These are phyloP conservation scores for Actinomortierella ambigua DNA, from an alignment of 371 early-diverging fungal species.

Conservation along the genomic window DNA sequence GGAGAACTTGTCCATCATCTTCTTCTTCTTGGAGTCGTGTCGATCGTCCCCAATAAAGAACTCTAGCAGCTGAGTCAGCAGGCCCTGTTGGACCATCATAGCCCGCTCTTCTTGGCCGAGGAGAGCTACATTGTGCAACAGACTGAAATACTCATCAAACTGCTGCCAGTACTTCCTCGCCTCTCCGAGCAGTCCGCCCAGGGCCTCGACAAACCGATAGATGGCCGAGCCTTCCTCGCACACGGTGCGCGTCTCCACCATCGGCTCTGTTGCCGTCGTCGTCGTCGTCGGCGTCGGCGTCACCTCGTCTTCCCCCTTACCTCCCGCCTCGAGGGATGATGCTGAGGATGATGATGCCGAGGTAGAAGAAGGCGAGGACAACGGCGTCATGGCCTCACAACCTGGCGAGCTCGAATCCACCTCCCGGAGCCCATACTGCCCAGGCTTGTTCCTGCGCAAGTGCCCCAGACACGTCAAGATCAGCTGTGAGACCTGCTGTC, in stretches of 20 bases:
- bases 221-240: slow-evolving; percentile 27
- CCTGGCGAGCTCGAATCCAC: too few species aligned
- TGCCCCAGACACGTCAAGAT: slow-evolving; percentile 18
- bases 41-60: slow-evolving; percentile 48
- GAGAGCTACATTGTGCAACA: slow-evolving; percentile 56
- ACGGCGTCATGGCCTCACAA: too few species aligned
- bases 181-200: slow-evolving; percentile 34
- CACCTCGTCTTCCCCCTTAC: too few species aligned
- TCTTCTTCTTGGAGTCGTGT: slow-evolving; percentile 34
- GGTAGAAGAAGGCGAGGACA: too few species aligned
- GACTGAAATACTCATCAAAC: slow-evolving; percentile 53
- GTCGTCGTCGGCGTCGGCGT: not conserved
- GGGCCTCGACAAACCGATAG: slow-evolving; percentile 15
- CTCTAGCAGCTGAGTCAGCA: slow-evolving; percentile 41
- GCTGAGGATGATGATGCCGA: too few species aligned
- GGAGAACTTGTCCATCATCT: slow-evolving; percentile 54
- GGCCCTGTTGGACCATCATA: slow-evolving; percentile 38
- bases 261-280: slow-evolving; percentile 19
- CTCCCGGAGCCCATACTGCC: too few species aligned
- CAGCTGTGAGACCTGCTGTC: slow-evolving; percentile 38
- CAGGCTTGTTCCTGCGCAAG: too few species aligned
- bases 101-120: slow-evolving; percentile 59
- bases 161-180: slow-evolving; percentile 50
- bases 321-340: too few species aligned
- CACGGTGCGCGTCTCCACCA: not conserved